Conservation (phyloP, 345 rosid genomes). For the Sonneratia alba region DNA sequence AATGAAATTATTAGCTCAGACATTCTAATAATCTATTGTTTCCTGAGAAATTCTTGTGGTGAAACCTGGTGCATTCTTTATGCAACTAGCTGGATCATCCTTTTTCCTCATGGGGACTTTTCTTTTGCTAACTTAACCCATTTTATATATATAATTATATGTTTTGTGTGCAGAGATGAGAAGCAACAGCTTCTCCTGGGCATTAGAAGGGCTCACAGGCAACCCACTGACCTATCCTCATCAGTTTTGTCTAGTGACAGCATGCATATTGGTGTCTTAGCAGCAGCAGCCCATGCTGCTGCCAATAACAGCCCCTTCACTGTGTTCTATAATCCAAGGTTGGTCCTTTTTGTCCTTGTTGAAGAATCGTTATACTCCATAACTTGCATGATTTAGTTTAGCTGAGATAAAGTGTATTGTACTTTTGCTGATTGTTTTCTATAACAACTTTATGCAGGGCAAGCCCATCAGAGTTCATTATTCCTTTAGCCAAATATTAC, state of each 20-base stretch:
- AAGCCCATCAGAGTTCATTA: conserved; percentile 52
- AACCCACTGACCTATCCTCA: conserved; percentile 38
- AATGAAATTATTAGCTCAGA: background rate
- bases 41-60: background rate
- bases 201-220: conserved; percentile 36
- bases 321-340: conserved; percentile 41
- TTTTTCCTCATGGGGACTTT: background rate
- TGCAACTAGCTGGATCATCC: background rate
- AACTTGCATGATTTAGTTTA: background rate
- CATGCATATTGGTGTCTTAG: conserved; percentile 46
- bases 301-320: conserved; percentile 41
- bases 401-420: background rate
- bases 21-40: conserved; percentile 5
- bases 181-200: conserved; percentile 40
- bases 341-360: background rate
- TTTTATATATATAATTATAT: background rate
- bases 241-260: conserved; percentile 45
- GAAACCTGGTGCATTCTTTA: background rate
- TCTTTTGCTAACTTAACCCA: background rate
- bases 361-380: background rate
- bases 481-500: conserved; percentile 41
- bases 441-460: conserved; percentile 27
- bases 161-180: conserved; percentile 26
- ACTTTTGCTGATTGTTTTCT: background rate
- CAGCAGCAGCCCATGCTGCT: conserved; percentile 48